phyloP scores from a whole-genome alignment of 1,284 basidiomycete genomes.

The Macrocystidia cucumis region DNA sequence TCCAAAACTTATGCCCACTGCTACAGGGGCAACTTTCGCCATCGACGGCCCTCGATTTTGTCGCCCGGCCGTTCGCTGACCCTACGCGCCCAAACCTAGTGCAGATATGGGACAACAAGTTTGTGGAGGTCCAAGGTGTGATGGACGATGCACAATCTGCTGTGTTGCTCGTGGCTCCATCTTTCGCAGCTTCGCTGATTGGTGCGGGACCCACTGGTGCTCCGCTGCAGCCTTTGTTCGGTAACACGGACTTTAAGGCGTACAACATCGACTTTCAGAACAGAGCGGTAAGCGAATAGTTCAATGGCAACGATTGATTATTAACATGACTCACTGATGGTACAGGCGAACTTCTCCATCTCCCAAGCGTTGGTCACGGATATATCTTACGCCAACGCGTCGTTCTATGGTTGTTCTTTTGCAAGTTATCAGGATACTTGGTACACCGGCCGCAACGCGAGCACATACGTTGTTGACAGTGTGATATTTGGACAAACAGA shows the following conservation, averaged over 20 bases:
- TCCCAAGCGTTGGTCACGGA: conserved; percentile 54
- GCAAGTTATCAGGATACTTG: conserved; percentile 61
- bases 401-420: conserved; percentile 62
- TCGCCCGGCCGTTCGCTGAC: conserved; percentile 21
- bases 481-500: conserved; percentile 58
- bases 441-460: conserved; percentile 53
- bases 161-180: conserved; percentile 44
- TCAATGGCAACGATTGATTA: not conserved
- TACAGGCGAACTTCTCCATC: conserved; percentile 47
- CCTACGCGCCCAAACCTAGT: conserved; percentile 42
- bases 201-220: conserved; percentile 50
- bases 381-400: conserved; percentile 55
- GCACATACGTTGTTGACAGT: conserved; percentile 55
- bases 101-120: conserved; percentile 41
- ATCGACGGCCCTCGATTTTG: conserved; percentile 18
- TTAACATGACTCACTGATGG: not conserved
- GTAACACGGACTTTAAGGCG: conserved; percentile 50
- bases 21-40: conserved; percentile 43
- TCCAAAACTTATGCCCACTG: too few species aligned
- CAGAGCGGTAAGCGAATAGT: conserved; percentile 37
- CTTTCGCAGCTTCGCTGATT: conserved; percentile 40
- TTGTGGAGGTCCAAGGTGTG: conserved; percentile 30
- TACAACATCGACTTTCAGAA: conserved; percentile 68
- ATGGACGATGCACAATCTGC: conserved; percentile 48
- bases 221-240: conserved; percentile 45